Percentiles rank a stretch among this genome's conserved stretches.
phyloP scores from a whole-genome alignment of 768 basidiomycete genomes.

The Tylopilus cervinicoccineus region DNA sequence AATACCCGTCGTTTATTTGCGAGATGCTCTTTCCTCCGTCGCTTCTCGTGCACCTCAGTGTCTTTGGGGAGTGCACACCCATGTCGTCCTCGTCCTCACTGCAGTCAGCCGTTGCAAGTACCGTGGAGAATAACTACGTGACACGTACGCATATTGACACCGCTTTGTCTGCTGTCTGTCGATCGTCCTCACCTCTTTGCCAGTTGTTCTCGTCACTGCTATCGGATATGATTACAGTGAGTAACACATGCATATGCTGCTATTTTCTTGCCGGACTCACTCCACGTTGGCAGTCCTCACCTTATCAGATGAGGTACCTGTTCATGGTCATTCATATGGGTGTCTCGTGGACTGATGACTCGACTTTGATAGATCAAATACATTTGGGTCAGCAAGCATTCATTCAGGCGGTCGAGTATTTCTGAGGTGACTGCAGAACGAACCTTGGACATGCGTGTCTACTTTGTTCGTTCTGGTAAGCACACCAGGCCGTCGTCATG shows the following conservation, averaged over 20 bases:
- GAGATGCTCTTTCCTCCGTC: not conserved
- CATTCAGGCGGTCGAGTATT: no score
- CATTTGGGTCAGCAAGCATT: not conserved
- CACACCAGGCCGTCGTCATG: no score
- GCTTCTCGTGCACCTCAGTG: not conserved
- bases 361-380: conserved; percentile 4
- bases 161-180: not conserved
- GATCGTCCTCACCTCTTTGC: not conserved
- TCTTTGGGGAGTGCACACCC: not conserved
- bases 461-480: conserved; percentile 2
- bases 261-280: not conserved
- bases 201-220: conserved; percentile 4
- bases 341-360: not conserved
- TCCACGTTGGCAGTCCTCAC: not conserved
- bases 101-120: not conserved
- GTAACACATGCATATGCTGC: not conserved
- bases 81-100: not conserved
- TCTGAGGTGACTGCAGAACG: conserved; percentile 3
- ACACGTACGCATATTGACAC: not conserved
- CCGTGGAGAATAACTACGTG: not conserved
- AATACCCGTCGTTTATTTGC: no score
- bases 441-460: conserved; percentile 3
- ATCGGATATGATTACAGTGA: conserved; percentile 8
- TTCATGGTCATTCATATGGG: not conserved
- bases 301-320: conserved; percentile 7